A percentile compares a stretch with the other conserved stretches of the same genome.
phyloP scores from a whole-genome alignment of 495 filamentous ascomycete genomes.

The Xylaria telfairii region DNA sequence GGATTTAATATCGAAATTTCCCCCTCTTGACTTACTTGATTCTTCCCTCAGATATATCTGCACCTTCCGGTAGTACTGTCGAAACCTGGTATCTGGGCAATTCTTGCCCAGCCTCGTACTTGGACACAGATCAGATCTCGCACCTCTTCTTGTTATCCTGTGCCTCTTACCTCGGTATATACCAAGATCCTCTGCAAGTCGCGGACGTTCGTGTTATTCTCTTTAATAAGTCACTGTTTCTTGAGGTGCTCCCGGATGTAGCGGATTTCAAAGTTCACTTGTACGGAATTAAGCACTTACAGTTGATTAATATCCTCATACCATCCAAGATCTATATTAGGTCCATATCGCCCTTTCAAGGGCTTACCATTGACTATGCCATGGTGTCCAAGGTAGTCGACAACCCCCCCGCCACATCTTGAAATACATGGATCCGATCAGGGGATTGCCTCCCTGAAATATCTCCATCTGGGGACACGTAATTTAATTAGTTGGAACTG shows the following conservation, averaged over 20 bases:
- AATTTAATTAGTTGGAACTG: neutral
- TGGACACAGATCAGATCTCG: neutral
- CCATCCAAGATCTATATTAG: neutral
- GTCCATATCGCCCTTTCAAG: slow-evolving; percentile 1
- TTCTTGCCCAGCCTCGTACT: neutral
- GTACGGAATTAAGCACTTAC: neutral
- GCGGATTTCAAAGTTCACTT: neutral
- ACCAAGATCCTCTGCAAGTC: neutral
- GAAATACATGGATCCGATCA: slow-evolving; percentile 20
- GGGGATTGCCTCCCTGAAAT: slow-evolving; percentile 15
- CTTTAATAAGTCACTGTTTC: neutral
- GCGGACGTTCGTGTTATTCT: neutral
- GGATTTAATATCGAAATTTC: neutral
- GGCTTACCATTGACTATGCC: slow-evolving; percentile 10
- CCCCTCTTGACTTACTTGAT: neutral
- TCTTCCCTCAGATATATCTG: neutral
- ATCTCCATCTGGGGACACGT: neutral
- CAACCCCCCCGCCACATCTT: neutral
- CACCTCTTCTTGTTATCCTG: neutral
- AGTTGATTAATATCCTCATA: neutral
- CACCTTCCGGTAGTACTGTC: neutral
- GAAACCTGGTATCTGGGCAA: neutral
- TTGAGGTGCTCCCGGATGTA: neutral
- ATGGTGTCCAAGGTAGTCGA: neutral
- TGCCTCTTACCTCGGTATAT: neutral